These are phyloP conservation scores for Phialophora chinensis DNA, from an alignment of 2,329 filamentous ascomycete species.

Conservation along the genomic window DNA sequence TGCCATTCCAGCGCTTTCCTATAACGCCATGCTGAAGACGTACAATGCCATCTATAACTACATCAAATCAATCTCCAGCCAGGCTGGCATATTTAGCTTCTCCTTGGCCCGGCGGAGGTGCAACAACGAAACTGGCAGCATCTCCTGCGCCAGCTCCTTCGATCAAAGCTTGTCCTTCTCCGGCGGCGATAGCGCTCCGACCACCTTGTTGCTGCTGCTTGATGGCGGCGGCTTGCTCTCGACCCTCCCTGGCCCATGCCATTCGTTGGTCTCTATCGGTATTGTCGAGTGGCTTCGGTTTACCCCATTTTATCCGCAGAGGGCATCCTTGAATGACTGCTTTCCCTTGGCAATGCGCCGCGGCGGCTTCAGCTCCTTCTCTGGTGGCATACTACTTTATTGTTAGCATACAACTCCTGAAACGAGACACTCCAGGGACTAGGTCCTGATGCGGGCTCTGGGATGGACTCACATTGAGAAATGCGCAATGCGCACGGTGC, in stretches of 20 bases:
- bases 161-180: slow-evolving; percentile 47
- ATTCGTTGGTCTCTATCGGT: slow-evolving; percentile 86
- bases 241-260: slow-evolving; percentile 79
- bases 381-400: slow-evolving; percentile 72
- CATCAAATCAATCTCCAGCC: slow-evolving; percentile 69
- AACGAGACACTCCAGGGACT: neutral
- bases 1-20: slow-evolving; percentile 9
- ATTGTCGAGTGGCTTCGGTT: slow-evolving; percentile 87
- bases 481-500: slow-evolving; percentile 95
- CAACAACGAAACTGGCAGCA: slow-evolving; percentile 59
- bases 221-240: slow-evolving; percentile 61
- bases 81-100: slow-evolving; percentile 86
- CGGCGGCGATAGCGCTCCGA: slow-evolving; percentile 37
- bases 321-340: slow-evolving; percentile 91
- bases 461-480: slow-evolving; percentile 69
- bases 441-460: neutral
- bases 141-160: slow-evolving; percentile 49
- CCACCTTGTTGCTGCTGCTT: slow-evolving; percentile 46
- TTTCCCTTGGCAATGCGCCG: slow-evolving; percentile 81
- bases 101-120: slow-evolving; percentile 77
- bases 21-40: slow-evolving; percentile 43
- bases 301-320: slow-evolving; percentile 87
- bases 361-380: slow-evolving; percentile 82
- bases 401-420: neutral
- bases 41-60: slow-evolving; percentile 35